Evolutionary conservation across 2,329 filamentous ascomycete genomes (phyloP), one percentile per base, ranked within the genome.

Genomic region (Epicoccum nigrum): DNA sequence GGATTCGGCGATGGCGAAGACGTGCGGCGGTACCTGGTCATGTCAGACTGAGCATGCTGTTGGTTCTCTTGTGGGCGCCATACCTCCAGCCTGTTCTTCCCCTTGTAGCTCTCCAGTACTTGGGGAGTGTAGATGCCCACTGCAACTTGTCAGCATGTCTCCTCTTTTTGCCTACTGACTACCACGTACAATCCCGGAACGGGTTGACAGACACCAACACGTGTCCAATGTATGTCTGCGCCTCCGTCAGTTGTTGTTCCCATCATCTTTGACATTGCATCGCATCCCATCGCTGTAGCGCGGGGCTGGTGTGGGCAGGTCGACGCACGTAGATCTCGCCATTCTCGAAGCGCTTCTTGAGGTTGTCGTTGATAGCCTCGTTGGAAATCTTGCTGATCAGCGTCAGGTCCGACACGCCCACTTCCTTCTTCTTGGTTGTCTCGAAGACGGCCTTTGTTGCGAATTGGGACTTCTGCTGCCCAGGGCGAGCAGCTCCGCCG

Each of bases 201-300:
- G 94, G 94, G 76, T 99, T 99, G 74, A 99, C 94, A 31, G 94
- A 97, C 64, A 99, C 94, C 83, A 99, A 77, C 76, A 99, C 94
- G 88, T 97, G 93, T 79, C 94, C 94, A 74, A 99, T 99, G 76
- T 99, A 99, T 70, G 94, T 99, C 83, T 86, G 67, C 60, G 52
- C 62, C 56, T 53, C 56, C 48, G 62, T 70, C 66, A 69, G 67
- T 59, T 49, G 49, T 51, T 47, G 44, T 60, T 12, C 34, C 49
- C 44, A 44, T n/a, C n/a, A n/a, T n/a, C n/a, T n/a, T n/a, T n/a
- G n/a, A n/a, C 25, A 37, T 32, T 52, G 20, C 40, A 34, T 45
- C 37, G 49, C 54, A 7, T 41, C 38, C 37, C 35, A 30, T 61
- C 39, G 54, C 16, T 43, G 40, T 33, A 45, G 55, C 61, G 63